A percentile compares a stretch with the other conserved stretches of the same genome.
Evolutionary conservation across 2,329 filamentous ascomycete genomes (phyloP).

Genomic region (Aspergillus vadensis): DNA sequence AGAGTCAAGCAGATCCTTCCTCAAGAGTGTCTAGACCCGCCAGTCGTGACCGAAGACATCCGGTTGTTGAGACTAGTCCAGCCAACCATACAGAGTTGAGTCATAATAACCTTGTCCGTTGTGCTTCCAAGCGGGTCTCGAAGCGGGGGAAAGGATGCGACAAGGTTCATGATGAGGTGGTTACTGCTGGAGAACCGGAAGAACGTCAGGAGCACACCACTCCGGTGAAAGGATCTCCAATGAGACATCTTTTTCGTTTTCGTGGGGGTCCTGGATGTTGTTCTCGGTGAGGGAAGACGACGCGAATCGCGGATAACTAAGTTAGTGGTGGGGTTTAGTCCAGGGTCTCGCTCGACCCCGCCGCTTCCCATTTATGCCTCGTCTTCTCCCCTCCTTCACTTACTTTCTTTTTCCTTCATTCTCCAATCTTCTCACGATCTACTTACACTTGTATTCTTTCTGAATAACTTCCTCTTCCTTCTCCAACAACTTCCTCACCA

Average conservation of each 20-base stretch:
- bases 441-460: not conserved
- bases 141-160: not conserved
- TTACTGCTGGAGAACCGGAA: not conserved
- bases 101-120: not conserved
- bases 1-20: not conserved
- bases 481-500: conserved; percentile 10
- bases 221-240: not conserved
- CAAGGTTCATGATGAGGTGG: not conserved
- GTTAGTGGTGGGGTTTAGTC: not conserved
- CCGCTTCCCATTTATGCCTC: not conserved
- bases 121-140: not conserved
- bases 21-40: not conserved
- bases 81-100: not conserved
- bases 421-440: not conserved
- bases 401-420: not conserved
- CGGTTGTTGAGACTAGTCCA: not conserved
- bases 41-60: not conserved
- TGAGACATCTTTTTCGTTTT: not conserved
- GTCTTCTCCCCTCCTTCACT: conserved; percentile 1
- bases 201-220: not conserved
- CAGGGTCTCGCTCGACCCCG: not conserved
- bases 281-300: not conserved
- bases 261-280: not conserved
- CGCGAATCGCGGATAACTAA: not conserved
- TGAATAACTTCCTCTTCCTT: not conserved